Evolutionary conservation across 148 eudicot genomes (phyloP).

Genomic region (Fallopia convolvulus): DNA sequence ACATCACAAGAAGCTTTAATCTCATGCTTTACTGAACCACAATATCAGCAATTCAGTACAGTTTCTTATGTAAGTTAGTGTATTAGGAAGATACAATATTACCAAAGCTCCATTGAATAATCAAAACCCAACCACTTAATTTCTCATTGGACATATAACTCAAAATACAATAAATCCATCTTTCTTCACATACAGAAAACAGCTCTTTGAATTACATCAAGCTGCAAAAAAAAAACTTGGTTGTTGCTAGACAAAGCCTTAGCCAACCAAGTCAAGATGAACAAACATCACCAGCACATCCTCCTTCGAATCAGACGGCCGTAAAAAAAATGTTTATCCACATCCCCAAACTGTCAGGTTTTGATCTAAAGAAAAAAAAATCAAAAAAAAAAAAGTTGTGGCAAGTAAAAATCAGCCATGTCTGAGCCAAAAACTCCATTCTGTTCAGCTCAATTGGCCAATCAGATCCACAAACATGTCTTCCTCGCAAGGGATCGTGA

Average conservation of each 20-base stretch:
- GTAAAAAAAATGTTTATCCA: slow-evolving; percentile 10
- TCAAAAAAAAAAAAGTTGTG: background rate
- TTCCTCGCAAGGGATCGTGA: slow-evolving; percentile 52
- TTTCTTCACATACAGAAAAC: background rate
- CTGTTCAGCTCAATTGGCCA: background rate
- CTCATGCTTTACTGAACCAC: background rate
- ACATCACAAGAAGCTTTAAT: background rate
- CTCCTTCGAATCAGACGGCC: background rate
- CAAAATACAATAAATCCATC: slow-evolving; percentile 8
- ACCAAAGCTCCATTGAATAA: background rate
- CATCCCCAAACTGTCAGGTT: slow-evolving; percentile 12
- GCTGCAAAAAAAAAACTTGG: slow-evolving; percentile 3
- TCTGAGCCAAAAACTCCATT: background rate
- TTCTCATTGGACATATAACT: slow-evolving; percentile 8
- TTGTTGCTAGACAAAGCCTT: slow-evolving; percentile 4
- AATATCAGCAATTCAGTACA: background rate
- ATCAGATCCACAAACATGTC: slow-evolving; percentile 12
- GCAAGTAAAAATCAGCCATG: background rate
- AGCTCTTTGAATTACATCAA: background rate
- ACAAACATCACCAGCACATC: slow-evolving; percentile 12
- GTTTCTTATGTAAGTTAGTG: background rate
- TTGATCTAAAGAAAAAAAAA: background rate
- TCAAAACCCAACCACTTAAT: slow-evolving; percentile 4
- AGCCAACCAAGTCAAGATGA: slow-evolving; percentile 8
- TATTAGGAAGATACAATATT: background rate